These are phyloP conservation scores for Malus hybrid DNA, from an alignment of 331 rosid genomes.

Conservation along the genomic window DNA sequence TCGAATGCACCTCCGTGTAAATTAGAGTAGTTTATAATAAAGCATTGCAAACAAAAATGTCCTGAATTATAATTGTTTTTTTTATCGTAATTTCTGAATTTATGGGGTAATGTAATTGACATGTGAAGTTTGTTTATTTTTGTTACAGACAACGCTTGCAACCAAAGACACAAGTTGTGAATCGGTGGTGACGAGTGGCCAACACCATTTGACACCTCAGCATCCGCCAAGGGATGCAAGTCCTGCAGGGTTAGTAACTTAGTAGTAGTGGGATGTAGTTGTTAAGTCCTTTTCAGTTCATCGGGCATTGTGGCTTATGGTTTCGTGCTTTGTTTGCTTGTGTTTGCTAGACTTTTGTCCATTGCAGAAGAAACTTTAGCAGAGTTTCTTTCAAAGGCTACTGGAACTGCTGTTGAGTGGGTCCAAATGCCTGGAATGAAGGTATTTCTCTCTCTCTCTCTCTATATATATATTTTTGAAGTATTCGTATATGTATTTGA, in stretches of 20 bases:
- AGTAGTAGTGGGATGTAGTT: conserved; percentile 40
- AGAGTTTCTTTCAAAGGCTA: conserved; percentile 99
- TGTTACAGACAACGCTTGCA: conserved; percentile 65
- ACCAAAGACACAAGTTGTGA: conserved; percentile 97
- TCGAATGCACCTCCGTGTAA: too few species aligned
- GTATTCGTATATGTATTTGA: too few species aligned
- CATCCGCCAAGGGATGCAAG: conserved; percentile 99
- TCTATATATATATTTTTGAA: not conserved
- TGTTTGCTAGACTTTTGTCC: conserved; percentile 91
- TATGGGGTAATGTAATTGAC: conserved; percentile 1
- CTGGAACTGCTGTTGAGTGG: conserved; percentile 99
- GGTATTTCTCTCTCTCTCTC: conserved; percentile 32
- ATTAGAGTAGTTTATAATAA: too few species aligned
- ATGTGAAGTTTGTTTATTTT: not conserved
- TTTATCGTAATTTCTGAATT: too few species aligned
- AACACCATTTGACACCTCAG: conserved; percentile 82
- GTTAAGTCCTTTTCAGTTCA: conserved; percentile 47
- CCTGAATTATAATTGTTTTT: not conserved
- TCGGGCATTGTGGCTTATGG: conserved; percentile 29
- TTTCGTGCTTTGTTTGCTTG: conserved; percentile 19
- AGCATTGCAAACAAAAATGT: not conserved
- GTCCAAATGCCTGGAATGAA: conserved; percentile 99
- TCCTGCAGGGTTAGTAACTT: conserved; percentile 89
- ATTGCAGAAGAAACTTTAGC: conserved; percentile 99
- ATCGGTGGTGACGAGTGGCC: conserved; percentile 95